Base-by-base conservation (phyloP, 202 grass and related monocot species). In the Digitaria exilis region DNA sequence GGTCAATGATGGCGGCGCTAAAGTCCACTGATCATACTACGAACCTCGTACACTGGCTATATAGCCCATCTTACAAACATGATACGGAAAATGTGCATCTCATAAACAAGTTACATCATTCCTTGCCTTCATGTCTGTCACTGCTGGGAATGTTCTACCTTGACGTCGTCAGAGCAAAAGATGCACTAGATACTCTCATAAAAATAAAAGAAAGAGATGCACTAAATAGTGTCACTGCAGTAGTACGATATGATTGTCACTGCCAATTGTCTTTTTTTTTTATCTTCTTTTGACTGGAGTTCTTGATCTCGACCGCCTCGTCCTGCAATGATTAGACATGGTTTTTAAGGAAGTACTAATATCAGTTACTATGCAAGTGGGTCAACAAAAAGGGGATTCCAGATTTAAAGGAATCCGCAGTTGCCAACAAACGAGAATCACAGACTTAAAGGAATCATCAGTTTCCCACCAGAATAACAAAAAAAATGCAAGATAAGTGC, bases 241-340 rank as follows among this genome's bases (percentile, higher is more conserved):
- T 4, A 35, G 4, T 35, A 4, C 34, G 4, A 72, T 25, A 31
- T 22, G 21, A 55, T 30, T 22, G 19, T 5, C 46, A 72, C 37
- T 32, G 6, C 45, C 9, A 7, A 19, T 0, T 41, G 31, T 37
- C 70, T 44, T 39, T 44, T n/a, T n/a, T 43, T 89, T 89, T 72
- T 87, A 92, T 87, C 87, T 84, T 54, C 80, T 89, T 70, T 87
- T 89, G 43, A 87, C 81, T 1, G 90, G 90, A 61, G 84, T 92
- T 75, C 80, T 92, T 2, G 90, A 92, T 81, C 90, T 89, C 26
- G 87, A 89, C 41, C 65, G 60, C 76, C 68, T 85, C 71, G 65
- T 81, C 84, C 90, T 89, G 87, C 43, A 18, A 86, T 87, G 22
- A 81, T 69, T 77, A 67, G 49, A 73, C 12, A 81, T 3, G 26